These are phyloP conservation scores for Debaryomyces robertsiae DNA, from an alignment of 1,139 yeast genomes.

Conservation along the genomic window DNA sequence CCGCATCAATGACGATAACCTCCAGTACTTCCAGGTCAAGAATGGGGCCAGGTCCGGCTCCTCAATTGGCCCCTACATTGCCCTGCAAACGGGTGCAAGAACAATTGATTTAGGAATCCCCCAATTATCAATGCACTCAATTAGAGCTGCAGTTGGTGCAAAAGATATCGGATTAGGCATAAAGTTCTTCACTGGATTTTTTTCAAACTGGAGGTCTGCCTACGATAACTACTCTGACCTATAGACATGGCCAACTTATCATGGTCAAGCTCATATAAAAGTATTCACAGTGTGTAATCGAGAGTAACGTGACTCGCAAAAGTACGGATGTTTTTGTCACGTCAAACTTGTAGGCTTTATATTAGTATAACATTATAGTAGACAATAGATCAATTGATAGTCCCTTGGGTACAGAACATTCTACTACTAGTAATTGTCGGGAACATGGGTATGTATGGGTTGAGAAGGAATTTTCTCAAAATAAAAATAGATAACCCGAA, in stretches of 20 bases:
- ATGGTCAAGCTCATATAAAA: too few relatives aligned
- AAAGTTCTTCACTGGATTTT: conserved; percentile 65
- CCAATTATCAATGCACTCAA: conserved; percentile 80
- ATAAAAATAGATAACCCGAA: background rate
- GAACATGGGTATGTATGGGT: conserved; percentile 9
- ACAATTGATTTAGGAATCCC: conserved; percentile 79
- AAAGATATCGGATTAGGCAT: conserved; percentile 70
- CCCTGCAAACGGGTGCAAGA: conserved; percentile 70
- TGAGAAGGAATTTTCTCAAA: background rate
- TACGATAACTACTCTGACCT: conserved; percentile 24
- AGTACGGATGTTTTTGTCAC: conserved; percentile 9
- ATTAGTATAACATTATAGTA: background rate
- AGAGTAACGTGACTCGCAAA: conserved; percentile 8
- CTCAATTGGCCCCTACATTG: conserved; percentile 74
- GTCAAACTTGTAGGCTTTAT: conserved; percentile 2
- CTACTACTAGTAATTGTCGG: background rate
- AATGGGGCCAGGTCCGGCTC: conserved; percentile 78
- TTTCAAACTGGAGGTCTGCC: conserved; percentile 53
- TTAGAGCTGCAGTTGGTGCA: conserved; percentile 73
- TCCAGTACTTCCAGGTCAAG: conserved; percentile 73
- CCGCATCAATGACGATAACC: conserved; percentile 54
- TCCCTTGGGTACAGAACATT: conserved; percentile 6
- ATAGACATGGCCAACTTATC: background rate
- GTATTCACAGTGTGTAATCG: conserved; percentile 5
- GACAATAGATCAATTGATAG: conserved; percentile 8